Percentiles rank a stretch among this genome's conserved stretches.
These are phyloP conservation scores for Ogataea pini DNA, from an alignment of 805 yeast genomes.

Conservation along the genomic window DNA sequence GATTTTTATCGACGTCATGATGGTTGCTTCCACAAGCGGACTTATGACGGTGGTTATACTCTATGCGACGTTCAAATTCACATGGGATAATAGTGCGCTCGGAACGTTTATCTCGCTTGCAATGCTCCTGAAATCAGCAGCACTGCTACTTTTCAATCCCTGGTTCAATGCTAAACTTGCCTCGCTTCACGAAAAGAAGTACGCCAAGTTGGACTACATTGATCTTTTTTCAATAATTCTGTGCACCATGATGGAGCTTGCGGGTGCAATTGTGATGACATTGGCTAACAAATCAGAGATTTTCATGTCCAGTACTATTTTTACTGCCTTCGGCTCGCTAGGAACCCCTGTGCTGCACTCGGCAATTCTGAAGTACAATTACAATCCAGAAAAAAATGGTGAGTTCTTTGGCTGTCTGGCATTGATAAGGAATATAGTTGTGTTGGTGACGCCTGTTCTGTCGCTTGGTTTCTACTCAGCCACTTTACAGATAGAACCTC, in stretches of 20 bases:
- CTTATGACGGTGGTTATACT: conserved; percentile 46
- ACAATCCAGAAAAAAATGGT: conserved; percentile 58
- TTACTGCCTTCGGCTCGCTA: conserved; percentile 50
- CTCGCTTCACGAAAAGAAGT: conserved; percentile 36
- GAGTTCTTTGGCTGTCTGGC: conserved; percentile 74
- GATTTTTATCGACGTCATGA: conserved; percentile 47
- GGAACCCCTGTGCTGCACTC: conserved; percentile 61
- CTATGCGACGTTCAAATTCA: conserved; percentile 52
- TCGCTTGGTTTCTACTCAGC: conserved; percentile 49
- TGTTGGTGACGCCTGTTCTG: conserved; percentile 50
- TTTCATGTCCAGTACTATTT: conserved; percentile 37
- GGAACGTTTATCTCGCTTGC: conserved; percentile 56
- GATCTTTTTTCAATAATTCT: conserved; percentile 29
- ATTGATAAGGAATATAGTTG: conserved; percentile 51
- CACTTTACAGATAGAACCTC: conserved; percentile 42
- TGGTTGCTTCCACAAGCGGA: conserved; percentile 42
- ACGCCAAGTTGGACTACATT: conserved; percentile 49
- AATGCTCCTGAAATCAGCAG: conserved; percentile 50
- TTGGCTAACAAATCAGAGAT: conserved; percentile 31
- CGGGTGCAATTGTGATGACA: conserved; percentile 40
- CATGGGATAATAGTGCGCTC: conserved; percentile 55
- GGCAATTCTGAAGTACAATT: conserved; percentile 57
- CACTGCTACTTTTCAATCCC: conserved; percentile 55
- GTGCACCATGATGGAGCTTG: conserved; percentile 40
- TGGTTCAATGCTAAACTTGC: conserved; percentile 40